Percentiles rank a stretch among this genome's conserved stretches.
Conservation (phyloP, 805 yeast genomes). For the Tanozyma kutaoensis region DNA sequence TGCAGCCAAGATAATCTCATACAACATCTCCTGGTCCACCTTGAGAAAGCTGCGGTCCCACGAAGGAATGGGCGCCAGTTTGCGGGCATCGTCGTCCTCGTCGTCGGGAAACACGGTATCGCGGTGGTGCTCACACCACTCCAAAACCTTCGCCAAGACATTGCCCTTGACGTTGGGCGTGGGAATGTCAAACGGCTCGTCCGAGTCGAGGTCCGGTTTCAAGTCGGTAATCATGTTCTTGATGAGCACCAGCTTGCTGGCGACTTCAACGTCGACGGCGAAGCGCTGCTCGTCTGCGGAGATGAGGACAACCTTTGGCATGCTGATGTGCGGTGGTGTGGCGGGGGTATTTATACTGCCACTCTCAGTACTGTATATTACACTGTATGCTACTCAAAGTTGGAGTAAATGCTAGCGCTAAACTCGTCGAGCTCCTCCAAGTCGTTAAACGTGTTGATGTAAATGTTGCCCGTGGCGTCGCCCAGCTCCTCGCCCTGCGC, state of each 20-base stretch:
- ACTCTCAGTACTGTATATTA: too few relatives aligned
- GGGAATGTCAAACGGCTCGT: slow-evolving; percentile 62
- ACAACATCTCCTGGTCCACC: slow-evolving; percentile 85
- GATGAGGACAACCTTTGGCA: slow-evolving; percentile 37
- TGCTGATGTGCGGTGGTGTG: slow-evolving; percentile 6
- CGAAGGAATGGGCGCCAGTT: slow-evolving; percentile 83
- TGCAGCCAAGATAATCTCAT: slow-evolving; percentile 72
- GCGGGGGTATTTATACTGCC: too few relatives aligned
- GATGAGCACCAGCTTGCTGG: slow-evolving; percentile 74
- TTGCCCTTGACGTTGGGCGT: slow-evolving; percentile 82
- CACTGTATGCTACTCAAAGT: slow-evolving; percentile 27
- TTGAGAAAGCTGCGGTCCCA: slow-evolving; percentile 93
- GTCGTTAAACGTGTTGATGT: slow-evolving; percentile 21
- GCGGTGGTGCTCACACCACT: slow-evolving; percentile 93
- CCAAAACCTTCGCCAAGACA: slow-evolving; percentile 81
- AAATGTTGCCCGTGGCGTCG: slow-evolving; percentile 25
- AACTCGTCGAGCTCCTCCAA: slow-evolving; percentile 65
- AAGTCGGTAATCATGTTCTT: slow-evolving; percentile 79
- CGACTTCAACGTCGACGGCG: slow-evolving; percentile 67
- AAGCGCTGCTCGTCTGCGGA: slow-evolving; percentile 76
- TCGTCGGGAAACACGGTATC: slow-evolving; percentile 67
- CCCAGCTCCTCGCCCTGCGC: slow-evolving; percentile 17
- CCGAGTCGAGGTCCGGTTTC: slow-evolving; percentile 26
- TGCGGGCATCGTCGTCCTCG: slow-evolving; percentile 73
- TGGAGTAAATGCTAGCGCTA: slow-evolving; percentile 83